Conservation (phyloP, 2,329 filamentous ascomycete species). For the Colletotrichum incanum region DNA sequence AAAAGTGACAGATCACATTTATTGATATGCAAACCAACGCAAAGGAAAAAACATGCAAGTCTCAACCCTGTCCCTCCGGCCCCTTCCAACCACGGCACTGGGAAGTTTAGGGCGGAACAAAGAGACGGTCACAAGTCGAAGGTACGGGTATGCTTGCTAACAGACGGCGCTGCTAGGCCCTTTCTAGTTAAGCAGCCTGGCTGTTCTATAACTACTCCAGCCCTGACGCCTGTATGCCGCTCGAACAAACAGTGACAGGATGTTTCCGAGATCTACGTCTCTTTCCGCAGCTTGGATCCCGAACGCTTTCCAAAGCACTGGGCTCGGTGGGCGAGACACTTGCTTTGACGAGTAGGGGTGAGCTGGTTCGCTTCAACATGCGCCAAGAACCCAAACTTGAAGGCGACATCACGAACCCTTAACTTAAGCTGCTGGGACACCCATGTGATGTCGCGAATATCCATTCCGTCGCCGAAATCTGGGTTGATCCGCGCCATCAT, state of each 20-base stretch:
- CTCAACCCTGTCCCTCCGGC: slow-evolving; percentile 24
- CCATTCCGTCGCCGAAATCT: neutral
- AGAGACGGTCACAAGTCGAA: slow-evolving; percentile 15
- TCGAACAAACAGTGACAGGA: neutral
- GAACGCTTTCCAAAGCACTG: slow-evolving; percentile 23
- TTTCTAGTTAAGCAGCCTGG: neutral
- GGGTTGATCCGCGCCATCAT: neutral
- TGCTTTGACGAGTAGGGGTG: slow-evolving; percentile 17
- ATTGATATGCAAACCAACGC: slow-evolving; percentile 13
- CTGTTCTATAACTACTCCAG: neutral
- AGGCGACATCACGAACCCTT: neutral
- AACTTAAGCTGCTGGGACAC: neutral
- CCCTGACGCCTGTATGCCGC: slow-evolving; percentile 1
- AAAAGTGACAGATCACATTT: slow-evolving; percentile 38
- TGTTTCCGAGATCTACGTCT: slow-evolving; percentile 29
- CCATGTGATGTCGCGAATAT: neutral
- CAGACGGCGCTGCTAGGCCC: slow-evolving; percentile 2
- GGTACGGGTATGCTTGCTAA: slow-evolving; percentile 28
- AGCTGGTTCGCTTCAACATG: neutral
- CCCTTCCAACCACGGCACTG: slow-evolving; percentile 31
- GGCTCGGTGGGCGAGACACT: slow-evolving; percentile 21
- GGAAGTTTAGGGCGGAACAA: slow-evolving; percentile 29
- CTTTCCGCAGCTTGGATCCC: slow-evolving; percentile 20
- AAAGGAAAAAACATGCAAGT: slow-evolving; percentile 24
- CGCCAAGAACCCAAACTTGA: neutral